Percentiles rank a stretch among this genome's conserved stretches.
phyloP scores from a whole-genome alignment of 1,139 yeast genomes.

The Kurtzmaniella quercitrusa region DNA sequence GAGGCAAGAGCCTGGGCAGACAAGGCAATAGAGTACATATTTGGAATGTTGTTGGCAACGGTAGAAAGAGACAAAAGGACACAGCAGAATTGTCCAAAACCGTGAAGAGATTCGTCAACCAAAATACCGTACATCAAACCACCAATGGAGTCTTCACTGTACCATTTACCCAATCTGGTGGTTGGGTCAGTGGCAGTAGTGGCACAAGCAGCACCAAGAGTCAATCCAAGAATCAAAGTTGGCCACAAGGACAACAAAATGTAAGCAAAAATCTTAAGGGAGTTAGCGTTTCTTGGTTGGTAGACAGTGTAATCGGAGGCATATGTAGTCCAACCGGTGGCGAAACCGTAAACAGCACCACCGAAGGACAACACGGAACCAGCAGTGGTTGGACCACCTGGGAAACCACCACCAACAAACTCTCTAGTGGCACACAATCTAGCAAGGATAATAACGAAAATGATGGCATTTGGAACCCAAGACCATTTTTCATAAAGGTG shows the following conservation, averaged over 20 bases:
- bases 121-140: conserved; percentile 78
- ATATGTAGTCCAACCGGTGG: conserved; percentile 93
- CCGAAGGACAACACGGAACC: conserved; percentile 83
- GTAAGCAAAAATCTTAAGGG: conserved; percentile 56
- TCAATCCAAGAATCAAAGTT: conserved; percentile 71
- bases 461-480: conserved; percentile 78
- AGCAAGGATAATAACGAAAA: conserved; percentile 73
- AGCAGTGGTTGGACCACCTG: conserved; percentile 58
- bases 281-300: conserved; percentile 61
- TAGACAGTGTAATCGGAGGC: conserved; percentile 92
- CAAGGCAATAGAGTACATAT: conserved; percentile 84
- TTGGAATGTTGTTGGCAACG: conserved; percentile 86
- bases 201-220: conserved; percentile 84
- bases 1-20: conserved; percentile 84
- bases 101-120: conserved; percentile 75
- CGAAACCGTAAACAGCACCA: conserved; percentile 81
- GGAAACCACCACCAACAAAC: conserved; percentile 48
- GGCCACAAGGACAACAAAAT: conserved; percentile 59
- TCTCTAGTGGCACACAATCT: conserved; percentile 65
- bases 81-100: conserved; percentile 87
- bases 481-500: conserved; percentile 81
- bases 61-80: conserved; percentile 80
- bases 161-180: conserved; percentile 47
- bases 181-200: conserved; percentile 39
- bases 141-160: conserved; percentile 61